Evolutionary conservation across 345 rosid species (phyloP).

Genomic region (Dipteronia dyeriana): DNA sequence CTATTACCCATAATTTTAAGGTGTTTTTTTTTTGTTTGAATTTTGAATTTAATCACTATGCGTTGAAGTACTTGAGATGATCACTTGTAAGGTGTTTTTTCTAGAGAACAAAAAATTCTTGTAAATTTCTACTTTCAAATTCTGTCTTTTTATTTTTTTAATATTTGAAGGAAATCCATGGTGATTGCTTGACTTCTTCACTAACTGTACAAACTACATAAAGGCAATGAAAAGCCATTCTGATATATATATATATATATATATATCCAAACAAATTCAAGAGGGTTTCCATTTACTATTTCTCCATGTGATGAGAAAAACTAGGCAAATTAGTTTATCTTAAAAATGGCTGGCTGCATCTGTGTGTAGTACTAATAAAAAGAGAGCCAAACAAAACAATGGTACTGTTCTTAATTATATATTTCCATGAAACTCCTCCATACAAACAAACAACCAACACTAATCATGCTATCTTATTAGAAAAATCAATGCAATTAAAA

Average conservation of each 20-base stretch:
- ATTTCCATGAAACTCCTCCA: constrained; percentile 16
- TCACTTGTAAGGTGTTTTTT: too few species aligned
- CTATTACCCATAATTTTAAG: too few species aligned
- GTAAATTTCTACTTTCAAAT: too few species aligned
- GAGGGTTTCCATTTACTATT: neutral
- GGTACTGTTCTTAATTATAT: neutral
- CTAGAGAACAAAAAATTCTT: too few species aligned
- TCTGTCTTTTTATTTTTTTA: too few species aligned
- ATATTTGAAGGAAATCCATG: constrained; percentile 6
- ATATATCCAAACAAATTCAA: constrained; percentile 3
- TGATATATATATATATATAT: neutral
- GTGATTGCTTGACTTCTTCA: constrained; percentile 26
- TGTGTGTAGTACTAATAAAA: neutral
- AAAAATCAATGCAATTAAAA: constrained; percentile 13
- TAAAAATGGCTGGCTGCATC: neutral
- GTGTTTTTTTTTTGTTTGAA: too few species aligned
- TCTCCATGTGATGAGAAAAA: constrained; percentile 17
- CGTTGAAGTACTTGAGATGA: too few species aligned
- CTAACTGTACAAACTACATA: constrained; percentile 1
- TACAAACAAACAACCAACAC: constrained; percentile 9
- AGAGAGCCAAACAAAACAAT: neutral
- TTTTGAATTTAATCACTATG: too few species aligned
- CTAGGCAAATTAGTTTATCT: constrained; percentile 10
- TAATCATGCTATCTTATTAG: neutral
- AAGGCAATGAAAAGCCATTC: neutral